Evolutionary conservation across 495 filamentous ascomycete species (phyloP), one percentile per base, ranked within the genome.

Genomic region (Talaromyces thailandensis): DNA sequence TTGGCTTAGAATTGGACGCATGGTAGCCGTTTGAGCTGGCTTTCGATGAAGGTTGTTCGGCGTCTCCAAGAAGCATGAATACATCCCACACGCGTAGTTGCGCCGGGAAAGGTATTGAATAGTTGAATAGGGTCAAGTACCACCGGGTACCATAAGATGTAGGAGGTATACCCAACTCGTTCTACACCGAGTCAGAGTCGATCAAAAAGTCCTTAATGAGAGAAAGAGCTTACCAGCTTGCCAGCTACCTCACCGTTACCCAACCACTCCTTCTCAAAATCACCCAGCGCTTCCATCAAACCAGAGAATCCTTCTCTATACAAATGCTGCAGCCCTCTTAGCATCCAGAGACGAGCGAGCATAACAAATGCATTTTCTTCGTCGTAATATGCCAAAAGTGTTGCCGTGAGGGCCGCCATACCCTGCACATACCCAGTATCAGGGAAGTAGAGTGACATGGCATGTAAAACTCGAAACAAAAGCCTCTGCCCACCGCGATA

Each of bases 1-100:
- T 14, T 25, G 8, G 31, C 28, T 61, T 7, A 55, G 24, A 9
- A 65, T 62, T 62, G 21, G 53, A 32, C 6, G 56, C 29, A 32
- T 56, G 50, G 37, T 51, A 48, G 58, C 64, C 64, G 8, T 61
- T 53, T 0, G 63, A 16, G 45, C n/a, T 53, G 24, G 25, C n/a
- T 52, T 24, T 28, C 3, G 66, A 45, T 24, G 65, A 60, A 6
- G 52, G 55, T 28, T 76, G 72, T 29, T 80, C 74, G 3, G 80
- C 77, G 66, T 96, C 93, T 51, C 94, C 94, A 25, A 99, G 86
- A 2, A 99, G 86, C 90, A 99, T 92, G 75, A 99, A 98, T 1
- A 96, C 91, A 68, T 99, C 94, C 94, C 94, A 99, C 5, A 99
- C 90, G 55, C 94, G 88, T n/a, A 99, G 88, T 70, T 99, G 94